phyloP scores from a whole-genome alignment of 192 early-diverging fungal species.

The Linnemannia schmuckeri region DNA sequence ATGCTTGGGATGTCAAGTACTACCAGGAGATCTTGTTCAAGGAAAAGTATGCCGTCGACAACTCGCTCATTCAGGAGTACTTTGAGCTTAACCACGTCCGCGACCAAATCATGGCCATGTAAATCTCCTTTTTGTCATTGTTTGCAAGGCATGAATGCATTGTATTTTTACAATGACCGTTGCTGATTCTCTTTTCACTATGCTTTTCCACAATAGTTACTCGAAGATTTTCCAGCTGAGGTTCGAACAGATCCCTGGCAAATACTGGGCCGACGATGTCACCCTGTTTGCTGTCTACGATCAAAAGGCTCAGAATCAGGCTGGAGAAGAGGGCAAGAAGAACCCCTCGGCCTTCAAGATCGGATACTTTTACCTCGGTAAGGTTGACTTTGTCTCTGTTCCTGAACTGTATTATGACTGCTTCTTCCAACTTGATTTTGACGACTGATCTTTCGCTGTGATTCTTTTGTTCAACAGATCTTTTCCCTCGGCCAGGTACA shows the following conservation, averaged over 20 bases:
- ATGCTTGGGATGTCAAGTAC: conserved; percentile 82
- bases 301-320: conserved; percentile 61
- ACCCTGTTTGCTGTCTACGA: conserved; percentile 84
- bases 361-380: conserved; percentile 54
- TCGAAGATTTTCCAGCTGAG: conserved; percentile 76
- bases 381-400: not conserved
- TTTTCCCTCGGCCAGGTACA: conserved; percentile 75
- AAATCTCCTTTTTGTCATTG: not conserved
- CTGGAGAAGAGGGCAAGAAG: conserved; percentile 22
- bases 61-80: conserved; percentile 85
- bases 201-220: conserved; percentile 70
- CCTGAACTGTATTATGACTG: too few relatives aligned
- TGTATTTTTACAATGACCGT: conserved; percentile 17
- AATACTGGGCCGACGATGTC: conserved; percentile 86
- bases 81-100: conserved; percentile 71
- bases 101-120: conserved; percentile 63
- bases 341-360: conserved; percentile 38
- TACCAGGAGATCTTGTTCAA: conserved; percentile 81
- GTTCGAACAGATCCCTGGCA: conserved; percentile 72
- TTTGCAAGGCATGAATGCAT: not conserved
- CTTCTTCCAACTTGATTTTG: not conserved
- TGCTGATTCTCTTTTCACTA: not conserved
- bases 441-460: not conserved
- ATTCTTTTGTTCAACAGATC: conserved; percentile 64
- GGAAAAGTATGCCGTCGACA: conserved; percentile 79